Evolutionary conservation across 768 basidiomycete genomes (phyloP), one percentile per base, ranked within the genome.

Genomic region (Russula lepida): DNA sequence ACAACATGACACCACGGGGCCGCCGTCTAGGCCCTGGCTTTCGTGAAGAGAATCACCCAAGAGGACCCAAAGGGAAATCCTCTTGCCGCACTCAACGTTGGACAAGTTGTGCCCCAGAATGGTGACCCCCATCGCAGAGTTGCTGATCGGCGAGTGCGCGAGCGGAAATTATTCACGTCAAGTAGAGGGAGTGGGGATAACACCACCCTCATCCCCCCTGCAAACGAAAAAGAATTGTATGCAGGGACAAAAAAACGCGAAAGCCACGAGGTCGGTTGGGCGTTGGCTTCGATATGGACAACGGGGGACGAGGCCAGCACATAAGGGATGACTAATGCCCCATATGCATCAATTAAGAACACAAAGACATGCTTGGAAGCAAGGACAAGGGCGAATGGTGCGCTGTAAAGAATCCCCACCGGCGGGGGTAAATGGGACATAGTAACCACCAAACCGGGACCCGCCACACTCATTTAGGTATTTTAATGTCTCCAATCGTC

Each of bases 401-500:
- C 43, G 59, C 47, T 43, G 32, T 49, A 60, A 49, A 60, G 54
- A 50, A 61, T 44, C 54, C 60, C 54, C 32, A 44, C 41, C n/a
- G 48, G 54, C 37, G 60, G 60, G 30, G 33, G 55, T 57, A 62
- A 47, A 52, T 15, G 53, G 60, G 56, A 52, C 46, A 57, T 52
- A 52, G 62, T 54, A 48, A 43, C 46, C 6, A 53, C 61, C 56
- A 39, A 39, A 5, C 37, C 53, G 57, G 47, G 47, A 54, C 9
- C 9, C 11, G 32, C 12, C 9, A 19, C 50, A 33, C 53, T 39
- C 3, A 48, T 62, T 51, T 21, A 32, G 61, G 61, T 51, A 58
- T 54, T 41, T 62, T 49, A 58, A 56, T n/a, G 43, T 17, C 35
- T 41, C 74, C 69, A 78, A 59, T 79, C 78, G 76, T 78, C 79